Evolutionary conservation across 805 yeast genomes (phyloP).

Genomic region (Yamadazyma sp.): DNA sequence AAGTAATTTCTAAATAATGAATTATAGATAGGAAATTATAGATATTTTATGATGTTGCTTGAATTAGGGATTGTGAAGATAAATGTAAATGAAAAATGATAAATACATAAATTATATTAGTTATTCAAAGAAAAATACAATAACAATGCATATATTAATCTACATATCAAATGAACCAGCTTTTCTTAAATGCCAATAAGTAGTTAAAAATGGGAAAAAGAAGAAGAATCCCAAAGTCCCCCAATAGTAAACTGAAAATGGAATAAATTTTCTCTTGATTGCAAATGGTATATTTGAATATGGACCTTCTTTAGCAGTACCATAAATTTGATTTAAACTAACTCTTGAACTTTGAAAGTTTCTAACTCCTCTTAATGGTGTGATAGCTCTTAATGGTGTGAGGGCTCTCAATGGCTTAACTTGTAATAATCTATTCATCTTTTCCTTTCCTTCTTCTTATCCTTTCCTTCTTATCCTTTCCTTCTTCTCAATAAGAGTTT

Average conservation of each 20-base stretch:
- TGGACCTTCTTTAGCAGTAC: slow-evolving; percentile 55
- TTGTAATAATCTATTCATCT: slow-evolving; percentile 13
- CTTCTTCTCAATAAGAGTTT: no score
- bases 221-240: slow-evolving; percentile 58
- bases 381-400: slow-evolving; percentile 7
- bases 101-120: neutral
- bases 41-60: no score
- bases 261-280: slow-evolving; percentile 85
- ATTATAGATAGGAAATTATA: no score
- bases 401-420: slow-evolving; percentile 4
- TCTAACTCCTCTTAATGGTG: no score
- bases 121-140: neutral
- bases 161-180: slow-evolving; percentile 51
- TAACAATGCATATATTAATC: no score
- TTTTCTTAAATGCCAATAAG: slow-evolving; percentile 83
- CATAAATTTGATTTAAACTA: slow-evolving; percentile 35
- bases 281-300: slow-evolving; percentile 93
- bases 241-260: slow-evolving; percentile 80
- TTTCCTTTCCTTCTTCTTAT: no score
- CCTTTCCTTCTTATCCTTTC: no score
- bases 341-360: slow-evolving; percentile 49
- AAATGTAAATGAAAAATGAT: neutral
- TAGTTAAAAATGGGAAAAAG: slow-evolving; percentile 70
- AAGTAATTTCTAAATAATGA: no score
- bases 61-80: no score